Conservation (phyloP, 345 rosid genomes). For the Pseudoturritis turrita region DNA sequence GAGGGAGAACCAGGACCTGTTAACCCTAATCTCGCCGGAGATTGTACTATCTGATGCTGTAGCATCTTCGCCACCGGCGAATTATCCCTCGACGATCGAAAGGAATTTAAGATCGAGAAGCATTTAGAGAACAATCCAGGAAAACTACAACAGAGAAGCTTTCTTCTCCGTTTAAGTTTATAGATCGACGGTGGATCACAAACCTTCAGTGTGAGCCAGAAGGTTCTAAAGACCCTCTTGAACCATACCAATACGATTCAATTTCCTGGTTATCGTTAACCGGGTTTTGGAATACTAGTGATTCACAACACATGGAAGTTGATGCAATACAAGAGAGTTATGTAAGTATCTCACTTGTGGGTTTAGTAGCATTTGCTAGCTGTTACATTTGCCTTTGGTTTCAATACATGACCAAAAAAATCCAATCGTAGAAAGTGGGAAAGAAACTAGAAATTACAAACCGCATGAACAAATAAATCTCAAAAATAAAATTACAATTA, state of each 20-base stretch:
- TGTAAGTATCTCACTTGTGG: not conserved
- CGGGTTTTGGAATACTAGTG: not conserved
- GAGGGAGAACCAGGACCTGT: constrained; percentile 75
- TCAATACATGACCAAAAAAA: constrained; percentile 1
- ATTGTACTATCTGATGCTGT: constrained; percentile 76
- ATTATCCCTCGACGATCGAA: not conserved
- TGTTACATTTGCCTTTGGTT: constrained; percentile 4
- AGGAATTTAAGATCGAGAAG: not conserved
- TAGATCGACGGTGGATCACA: not conserved
- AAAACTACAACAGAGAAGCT: not conserved
- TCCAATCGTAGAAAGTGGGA: not conserved
- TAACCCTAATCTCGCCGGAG: constrained; percentile 88
- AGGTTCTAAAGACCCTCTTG: not conserved
- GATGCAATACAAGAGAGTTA: not conserved
- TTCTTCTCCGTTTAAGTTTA: not conserved
- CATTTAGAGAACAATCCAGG: not conserved
- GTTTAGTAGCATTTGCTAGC: not conserved
- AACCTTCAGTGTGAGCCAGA: not conserved
- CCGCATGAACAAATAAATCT: constrained; percentile 4
- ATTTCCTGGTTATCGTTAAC: not conserved
- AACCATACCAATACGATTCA: not conserved
- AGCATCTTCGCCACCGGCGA: constrained; percentile 47
- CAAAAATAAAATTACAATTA: not conserved
- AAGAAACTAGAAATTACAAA: constrained; percentile 9
- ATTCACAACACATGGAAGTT: too few relatives aligned